These are phyloP conservation scores for Pichia kluyveri DNA, from an alignment of 805 yeast genomes.

Conservation along the genomic window DNA sequence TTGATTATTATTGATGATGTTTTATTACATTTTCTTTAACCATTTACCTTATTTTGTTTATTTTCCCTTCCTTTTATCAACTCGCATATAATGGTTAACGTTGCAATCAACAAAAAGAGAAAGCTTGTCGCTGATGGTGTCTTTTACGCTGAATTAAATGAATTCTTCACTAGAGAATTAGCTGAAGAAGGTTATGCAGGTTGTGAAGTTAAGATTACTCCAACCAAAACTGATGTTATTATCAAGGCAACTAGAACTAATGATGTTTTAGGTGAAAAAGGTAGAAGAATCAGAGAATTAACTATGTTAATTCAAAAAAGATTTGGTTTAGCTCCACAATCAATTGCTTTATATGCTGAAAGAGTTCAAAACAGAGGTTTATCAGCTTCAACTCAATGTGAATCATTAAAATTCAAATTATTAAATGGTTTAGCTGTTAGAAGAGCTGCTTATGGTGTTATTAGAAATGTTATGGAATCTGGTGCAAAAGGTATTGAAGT, in stretches of 20 bases:
- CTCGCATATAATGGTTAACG: neutral
- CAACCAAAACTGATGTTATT: constrained; percentile 95
- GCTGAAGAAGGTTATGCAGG: constrained; percentile 99
- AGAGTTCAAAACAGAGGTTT: constrained; percentile 99
- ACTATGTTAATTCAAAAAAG: constrained; percentile 97
- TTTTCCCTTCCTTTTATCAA: neutral
- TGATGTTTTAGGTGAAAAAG: constrained; percentile 98
- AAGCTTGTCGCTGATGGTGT: constrained; percentile 99
- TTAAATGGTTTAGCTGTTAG: constrained; percentile 98
- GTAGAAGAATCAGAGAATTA: constrained; percentile 99
- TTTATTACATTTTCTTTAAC: too few relatives aligned
- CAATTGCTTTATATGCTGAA: constrained; percentile 94
- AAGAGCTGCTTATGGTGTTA: constrained; percentile 99
- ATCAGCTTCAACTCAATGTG: constrained; percentile 99
- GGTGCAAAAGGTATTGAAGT: constrained; percentile 99
- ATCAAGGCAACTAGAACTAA: constrained; percentile 99
- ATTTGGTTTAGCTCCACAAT: constrained; percentile 91
- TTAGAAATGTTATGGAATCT: constrained; percentile 99
- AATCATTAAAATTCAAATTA: constrained; percentile 95
- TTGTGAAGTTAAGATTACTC: constrained; percentile 98
- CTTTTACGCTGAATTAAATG: constrained; percentile 99
- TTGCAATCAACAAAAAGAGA: constrained; percentile 48
- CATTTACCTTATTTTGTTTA: too few relatives aligned
- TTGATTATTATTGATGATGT: too few relatives aligned
- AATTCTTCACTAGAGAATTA: constrained; percentile 99